phyloP scores from a whole-genome alignment of 139 green algal genomes.

The Picochlorum costavermella region DNA sequence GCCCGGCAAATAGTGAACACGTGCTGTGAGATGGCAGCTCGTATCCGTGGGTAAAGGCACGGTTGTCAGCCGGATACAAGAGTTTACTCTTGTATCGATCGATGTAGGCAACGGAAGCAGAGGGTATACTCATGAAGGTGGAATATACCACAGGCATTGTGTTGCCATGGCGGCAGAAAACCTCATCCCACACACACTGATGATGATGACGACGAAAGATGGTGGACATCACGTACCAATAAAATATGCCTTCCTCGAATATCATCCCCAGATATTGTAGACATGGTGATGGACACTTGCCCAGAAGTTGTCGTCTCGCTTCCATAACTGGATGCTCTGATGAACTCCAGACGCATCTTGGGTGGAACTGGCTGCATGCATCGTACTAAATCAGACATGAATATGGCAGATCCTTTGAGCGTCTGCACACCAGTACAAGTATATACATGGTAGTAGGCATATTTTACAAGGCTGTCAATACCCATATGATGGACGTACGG shows the following conservation, averaged over 20 bases:
- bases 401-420: slow-evolving; percentile 50
- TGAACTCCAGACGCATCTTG: slow-evolving; percentile 45
- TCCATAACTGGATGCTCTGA: slow-evolving; percentile 38
- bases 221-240: slow-evolving; percentile 46
- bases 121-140: neutral
- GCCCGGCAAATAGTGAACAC: slow-evolving; percentile 22
- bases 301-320: slow-evolving; percentile 18
- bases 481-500: neutral
- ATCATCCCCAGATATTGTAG: slow-evolving; percentile 3
- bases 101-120: slow-evolving; percentile 39
- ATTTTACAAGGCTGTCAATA: too few relatives aligned
- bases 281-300: slow-evolving; percentile 21
- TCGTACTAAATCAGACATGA: slow-evolving; percentile 48
- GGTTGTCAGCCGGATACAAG: slow-evolving; percentile 25
- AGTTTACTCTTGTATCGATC: neutral
- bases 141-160: slow-evolving; percentile 24
- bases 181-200: neutral
- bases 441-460: too few relatives aligned
- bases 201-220: too few relatives aligned
- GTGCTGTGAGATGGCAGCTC: slow-evolving; percentile 4
- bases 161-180: slow-evolving; percentile 14
- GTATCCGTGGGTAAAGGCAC: slow-evolving; percentile 31
- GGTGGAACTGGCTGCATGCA: slow-evolving; percentile 33
- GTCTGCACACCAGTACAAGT: slow-evolving; percentile 8
- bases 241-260: slow-evolving; percentile 43